Base-by-base conservation (phyloP, 2,329 filamentous ascomycete genomes). In the Fonsecaea erecta region DNA sequence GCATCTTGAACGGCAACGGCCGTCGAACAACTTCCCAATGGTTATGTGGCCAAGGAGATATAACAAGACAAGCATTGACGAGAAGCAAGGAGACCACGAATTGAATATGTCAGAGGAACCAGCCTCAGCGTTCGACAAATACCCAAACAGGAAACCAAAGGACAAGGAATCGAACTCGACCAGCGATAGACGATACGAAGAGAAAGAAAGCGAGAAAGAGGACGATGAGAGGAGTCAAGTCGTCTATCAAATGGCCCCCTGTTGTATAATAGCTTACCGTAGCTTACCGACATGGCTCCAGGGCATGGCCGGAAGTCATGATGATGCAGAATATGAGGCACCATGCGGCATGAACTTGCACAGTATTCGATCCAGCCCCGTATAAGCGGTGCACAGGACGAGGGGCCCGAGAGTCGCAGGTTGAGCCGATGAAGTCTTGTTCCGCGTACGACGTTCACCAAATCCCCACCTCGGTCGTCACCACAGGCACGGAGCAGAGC, bases 51-150 rank as follows among this genome's bases (percentile, higher is more conserved):
- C n/a, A 40, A 56, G 53, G 16, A 24, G 28, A 18, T n/a, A 40
- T 40, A 21, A 34, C 34, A 8, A 54, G 40, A 54, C 21, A 32
- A 46, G 58, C 46, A 60, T 37, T 18, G 46, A 60, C n/a, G 40
- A 26, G 28, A 21, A 16, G 16, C 26, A 26, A 8, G 12, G n/a
- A n/a, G 46, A 52, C 34, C 28, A 28, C 43, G 53, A 56, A 40
- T 26, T 21, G n/a, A 56, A 56, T 26, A 18, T 40, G 30, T 28
- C 24, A 30, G 58, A 61, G 57, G 57, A 60, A 48, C 57, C 57
- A 61, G 58, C 51, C 58, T 61, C 58, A 35, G 28, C 32, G 8
- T 53, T 16, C 24, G 48, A 40, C n/a, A 35, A 37, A 24, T 5
- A 40, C 28, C 40, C 16, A 34, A 55, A 24, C n/a, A 21, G 32